Conservation (phyloP, 2,329 filamentous ascomycete genomes). For the Exophiala aquamarina region DNA sequence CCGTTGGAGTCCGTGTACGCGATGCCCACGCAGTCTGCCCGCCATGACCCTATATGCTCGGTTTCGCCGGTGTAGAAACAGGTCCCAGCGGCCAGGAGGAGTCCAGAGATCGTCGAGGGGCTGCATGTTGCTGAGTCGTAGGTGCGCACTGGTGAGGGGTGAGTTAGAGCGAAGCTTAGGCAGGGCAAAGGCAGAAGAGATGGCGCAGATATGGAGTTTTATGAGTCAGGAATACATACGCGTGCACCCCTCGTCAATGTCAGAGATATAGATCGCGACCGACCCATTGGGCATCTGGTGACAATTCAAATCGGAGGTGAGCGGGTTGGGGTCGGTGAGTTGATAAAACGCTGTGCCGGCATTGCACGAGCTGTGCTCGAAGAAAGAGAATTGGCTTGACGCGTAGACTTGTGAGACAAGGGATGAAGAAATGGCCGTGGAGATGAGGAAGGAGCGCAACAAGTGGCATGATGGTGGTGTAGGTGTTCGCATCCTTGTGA, state of each 20-base stretch:
- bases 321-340: constrained; percentile 8
- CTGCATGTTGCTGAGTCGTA: constrained; percentile 11
- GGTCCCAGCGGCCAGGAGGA: constrained; percentile 11
- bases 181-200: not conserved
- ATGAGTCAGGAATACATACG: constrained; percentile 14
- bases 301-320: constrained; percentile 14
- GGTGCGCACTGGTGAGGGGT: constrained; percentile 8
- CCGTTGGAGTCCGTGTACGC: constrained; percentile 9
- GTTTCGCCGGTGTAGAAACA: constrained; percentile 17
- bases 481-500: too few species aligned
- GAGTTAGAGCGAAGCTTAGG: not conserved
- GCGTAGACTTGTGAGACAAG: not conserved
- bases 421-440: not conserved
- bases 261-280: constrained; percentile 16
- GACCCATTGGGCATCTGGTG: constrained; percentile 17
- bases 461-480: not conserved
- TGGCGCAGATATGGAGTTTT: too few species aligned
- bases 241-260: constrained; percentile 16
- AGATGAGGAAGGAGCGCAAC: not conserved
- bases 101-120: constrained; percentile 7
- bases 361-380: constrained; percentile 23
- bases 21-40: constrained; percentile 12
- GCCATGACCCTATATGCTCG: constrained; percentile 10
- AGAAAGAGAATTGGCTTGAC: constrained; percentile 10
- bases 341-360: constrained; percentile 15